Conservation (phyloP, 179 eudicot genomes). For the Silene vulgaris region DNA sequence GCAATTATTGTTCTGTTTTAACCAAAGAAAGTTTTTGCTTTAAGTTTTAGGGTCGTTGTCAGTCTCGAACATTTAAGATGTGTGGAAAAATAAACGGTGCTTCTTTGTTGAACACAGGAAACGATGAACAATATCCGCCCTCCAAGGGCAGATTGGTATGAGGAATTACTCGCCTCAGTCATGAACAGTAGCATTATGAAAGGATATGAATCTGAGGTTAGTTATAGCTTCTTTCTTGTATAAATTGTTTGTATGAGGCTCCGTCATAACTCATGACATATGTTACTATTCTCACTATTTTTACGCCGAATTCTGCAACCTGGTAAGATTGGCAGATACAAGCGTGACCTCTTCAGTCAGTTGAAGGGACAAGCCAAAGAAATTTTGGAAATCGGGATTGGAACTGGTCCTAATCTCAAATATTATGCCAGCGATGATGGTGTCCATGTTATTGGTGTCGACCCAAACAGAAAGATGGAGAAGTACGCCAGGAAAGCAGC, state of each 20-base stretch:
- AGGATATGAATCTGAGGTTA: slow-evolving; percentile 68
- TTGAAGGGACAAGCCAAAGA: slow-evolving; percentile 56
- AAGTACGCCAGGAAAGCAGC: slow-evolving; percentile 77
- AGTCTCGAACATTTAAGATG: neutral
- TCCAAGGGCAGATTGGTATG: slow-evolving; percentile 82
- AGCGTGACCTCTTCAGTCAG: slow-evolving; percentile 54
- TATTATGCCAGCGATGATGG: slow-evolving; percentile 50
- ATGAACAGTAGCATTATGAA: slow-evolving; percentile 42
- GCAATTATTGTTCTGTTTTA: too few relatives aligned
- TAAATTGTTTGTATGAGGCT: neutral
- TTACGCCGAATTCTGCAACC: neutral
- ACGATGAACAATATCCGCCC: slow-evolving; percentile 58
- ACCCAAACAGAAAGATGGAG: slow-evolving; percentile 82
- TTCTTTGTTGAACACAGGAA: slow-evolving; percentile 34
- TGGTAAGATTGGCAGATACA: slow-evolving; percentile 63
- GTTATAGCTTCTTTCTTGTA: neutral
- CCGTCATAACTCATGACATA: slow-evolving; percentile 10
- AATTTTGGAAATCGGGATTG: slow-evolving; percentile 73
- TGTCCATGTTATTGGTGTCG: slow-evolving; percentile 51
- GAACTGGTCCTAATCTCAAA: slow-evolving; percentile 86
- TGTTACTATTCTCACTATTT: slow-evolving; percentile 5
- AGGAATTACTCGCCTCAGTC: slow-evolving; percentile 68
- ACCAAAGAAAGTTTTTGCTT: too few relatives aligned
- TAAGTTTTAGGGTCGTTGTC: too few relatives aligned
- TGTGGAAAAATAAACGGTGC: neutral